A percentile compares a stretch with the other conserved stretches of the same genome.
Conservation (phyloP, 495 filamentous ascomycete species). For the Hypoxylon intermedium region DNA sequence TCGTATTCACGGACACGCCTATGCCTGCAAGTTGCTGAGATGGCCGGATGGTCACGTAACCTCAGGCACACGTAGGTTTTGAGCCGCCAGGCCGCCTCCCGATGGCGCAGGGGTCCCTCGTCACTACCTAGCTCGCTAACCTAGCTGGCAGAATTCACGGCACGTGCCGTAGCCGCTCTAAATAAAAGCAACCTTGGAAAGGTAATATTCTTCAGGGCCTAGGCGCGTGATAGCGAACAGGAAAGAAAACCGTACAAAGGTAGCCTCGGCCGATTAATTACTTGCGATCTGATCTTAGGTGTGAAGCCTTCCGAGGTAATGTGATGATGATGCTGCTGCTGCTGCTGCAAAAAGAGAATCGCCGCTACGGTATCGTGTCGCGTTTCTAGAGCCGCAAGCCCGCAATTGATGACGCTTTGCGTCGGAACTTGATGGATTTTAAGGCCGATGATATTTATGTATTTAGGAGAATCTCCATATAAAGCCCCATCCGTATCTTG, state of each 20-base stretch:
- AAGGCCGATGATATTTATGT: slow-evolving; percentile 20
- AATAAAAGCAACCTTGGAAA: not conserved
- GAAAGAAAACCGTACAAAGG: not conserved
- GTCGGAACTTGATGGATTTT: slow-evolving; percentile 16
- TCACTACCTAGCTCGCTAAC: too few species aligned
- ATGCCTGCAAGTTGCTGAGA: too few species aligned
- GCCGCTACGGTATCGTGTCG: too few species aligned
- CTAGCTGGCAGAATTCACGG: not conserved
- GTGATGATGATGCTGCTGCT: too few species aligned
- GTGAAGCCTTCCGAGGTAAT: not conserved
- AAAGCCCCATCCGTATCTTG: not conserved
- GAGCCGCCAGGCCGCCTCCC: not conserved
- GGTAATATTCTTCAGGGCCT: too few species aligned
- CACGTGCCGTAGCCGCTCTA: slow-evolving; percentile 15
- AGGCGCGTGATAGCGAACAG: slow-evolving; percentile 4
- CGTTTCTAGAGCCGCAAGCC: not conserved
- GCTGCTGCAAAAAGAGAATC: too few species aligned
- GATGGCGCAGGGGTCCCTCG: not conserved
- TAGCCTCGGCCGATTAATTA: slow-evolving; percentile 28
- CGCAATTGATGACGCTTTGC: slow-evolving; percentile 18
- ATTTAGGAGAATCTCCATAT: slow-evolving; percentile 1
- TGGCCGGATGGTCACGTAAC: not conserved
- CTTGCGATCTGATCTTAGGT: slow-evolving; percentile 30
- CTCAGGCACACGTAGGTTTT: too few species aligned
- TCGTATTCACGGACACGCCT: too few species aligned